Evolutionary conservation across 306 rosid species (phyloP).

Genomic region (Prunus davidiana): DNA sequence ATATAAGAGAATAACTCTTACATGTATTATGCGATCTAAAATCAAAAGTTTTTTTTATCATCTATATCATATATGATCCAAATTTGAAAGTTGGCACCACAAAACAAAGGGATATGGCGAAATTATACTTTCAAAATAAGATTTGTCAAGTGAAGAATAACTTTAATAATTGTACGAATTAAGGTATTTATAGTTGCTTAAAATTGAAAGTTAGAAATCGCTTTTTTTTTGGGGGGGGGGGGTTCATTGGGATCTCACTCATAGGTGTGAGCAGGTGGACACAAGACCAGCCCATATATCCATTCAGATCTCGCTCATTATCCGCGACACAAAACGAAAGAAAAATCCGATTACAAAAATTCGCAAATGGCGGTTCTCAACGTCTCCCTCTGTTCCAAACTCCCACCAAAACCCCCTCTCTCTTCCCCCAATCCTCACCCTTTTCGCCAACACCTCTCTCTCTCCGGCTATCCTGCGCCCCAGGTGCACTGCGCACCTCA

Average conservation of each 20-base stretch:
- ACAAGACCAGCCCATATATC: not conserved
- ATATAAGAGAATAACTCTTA: too few relatives aligned
- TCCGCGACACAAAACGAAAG: not conserved
- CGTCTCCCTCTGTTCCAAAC: slow-evolving; percentile 40
- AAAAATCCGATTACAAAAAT: not conserved
- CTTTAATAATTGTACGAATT: not conserved
- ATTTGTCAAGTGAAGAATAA: not conserved
- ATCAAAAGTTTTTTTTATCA: too few relatives aligned
- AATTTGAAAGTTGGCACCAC: too few relatives aligned
- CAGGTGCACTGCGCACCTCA: slow-evolving; percentile 21
- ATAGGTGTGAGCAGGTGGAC: slow-evolving; percentile 3
- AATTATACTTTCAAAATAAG: not conserved
- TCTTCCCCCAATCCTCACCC: slow-evolving; percentile 10
- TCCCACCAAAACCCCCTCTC: slow-evolving; percentile 29
- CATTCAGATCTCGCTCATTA: slow-evolving; percentile 11
- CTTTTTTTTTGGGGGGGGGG: too few relatives aligned
- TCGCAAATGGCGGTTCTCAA: slow-evolving; percentile 68
- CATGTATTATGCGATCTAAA: too few relatives aligned
- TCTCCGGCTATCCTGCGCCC: slow-evolving; percentile 19
- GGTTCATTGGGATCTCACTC: not conserved
- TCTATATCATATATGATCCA: too few relatives aligned
- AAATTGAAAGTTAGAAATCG: too few relatives aligned
- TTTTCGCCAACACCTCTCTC: slow-evolving; percentile 14
- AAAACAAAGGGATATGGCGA: not conserved
- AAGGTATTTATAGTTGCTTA: not conserved